Base-by-base conservation (phyloP, 805 yeast genomes). In the Metschnikowia sp. region DNA sequence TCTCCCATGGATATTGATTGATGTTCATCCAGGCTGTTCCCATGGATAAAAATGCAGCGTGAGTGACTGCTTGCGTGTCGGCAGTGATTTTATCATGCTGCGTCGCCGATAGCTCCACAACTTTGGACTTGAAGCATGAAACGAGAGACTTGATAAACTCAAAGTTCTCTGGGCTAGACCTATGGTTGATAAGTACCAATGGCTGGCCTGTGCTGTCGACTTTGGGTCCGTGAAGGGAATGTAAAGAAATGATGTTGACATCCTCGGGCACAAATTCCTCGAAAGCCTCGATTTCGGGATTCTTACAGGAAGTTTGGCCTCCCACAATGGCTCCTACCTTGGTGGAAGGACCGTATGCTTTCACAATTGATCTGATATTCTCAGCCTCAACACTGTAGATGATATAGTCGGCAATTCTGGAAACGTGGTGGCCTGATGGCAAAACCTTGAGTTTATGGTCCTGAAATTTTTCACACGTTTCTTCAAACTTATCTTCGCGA, bases 21-120 rank as follows among this genome's bases (percentile, higher is more conserved):
- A 78, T 74, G 40, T 83, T 79, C 55, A 79, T 85, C 99, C 99
- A 94, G 7, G 98, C 98, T 8, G 83, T 82, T 5, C 99, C 99
- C 99, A 94, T 94, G 47, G 95, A 84, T 49, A 94, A 72, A 61
- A 94, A 94, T 0, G 97, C 98, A 10, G 97, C 97, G 63, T 94
- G 99, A 0, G 99, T 94, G 13, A 92, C 96, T 0, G 98, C 98
- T 65, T 94, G 99, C 2, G 98, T 94, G 64, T 94, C 99, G 0
- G 99, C 99, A 0, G 99, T 92, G 52, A 94, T 92, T 57, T 78
- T 81, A 64, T 94, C 99, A 64, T 94, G 99, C 62, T 91, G 91
- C 44, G 79, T 76, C n/a, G 94, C 96, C 0, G 88, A 75, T 31
- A 94, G 72, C 45, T 82, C 76, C 26, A 90, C 97, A 32, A 79